Evolutionary conservation across 345 rosid species (phyloP), one percentile per base, ranked within the genome.

Genomic region (Salix suchowensis): DNA sequence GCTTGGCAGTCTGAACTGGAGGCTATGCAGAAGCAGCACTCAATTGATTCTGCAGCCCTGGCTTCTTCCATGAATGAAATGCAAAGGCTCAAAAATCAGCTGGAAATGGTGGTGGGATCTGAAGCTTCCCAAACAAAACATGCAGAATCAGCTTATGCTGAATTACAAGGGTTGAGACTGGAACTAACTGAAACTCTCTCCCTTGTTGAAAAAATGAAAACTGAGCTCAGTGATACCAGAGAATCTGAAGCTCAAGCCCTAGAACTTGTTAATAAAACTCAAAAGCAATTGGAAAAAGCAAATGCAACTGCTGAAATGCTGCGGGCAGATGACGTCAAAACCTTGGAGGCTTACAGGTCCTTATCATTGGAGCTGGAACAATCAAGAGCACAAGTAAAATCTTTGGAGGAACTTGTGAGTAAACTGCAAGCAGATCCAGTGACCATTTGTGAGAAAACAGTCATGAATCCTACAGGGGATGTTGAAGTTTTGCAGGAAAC

Each of bases 1-100:
- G 90, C 88, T 1, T 92, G 96, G 98, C 88, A 93, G 72, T 91
- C 94, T 24, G 97, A 93, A 76, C 91, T 96, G 9, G 96, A 93
- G 85, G 94, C 98, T 39, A 79, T 92, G 81, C 96, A 87, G 80
- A 89, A 90, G 81, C 94, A 91, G 62, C 90, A 93, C 52, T 78
- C 84, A 3, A 86, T 89, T 87, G 95, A 96, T 81, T 86, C 96
- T 1, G 86, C 93, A 65, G 93, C 93, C 71, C 77, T 96, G 72
- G 86, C 88, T 70, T 90, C 98, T 36, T 87, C 96, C 60, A 81
- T 92, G 89, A 92, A 84, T 81, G 99, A 96, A 82, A 90, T 96
- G 18, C 91, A 93, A 81, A 88, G 83, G 77, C 92, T 95, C 46
- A 89, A 89, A 84, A 71, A 67, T 78, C 93, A 89, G 82, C 90